phyloP scores from a whole-genome alignment of 495 filamentous ascomycete genomes.

The Trichocladium uniseriatum region DNA sequence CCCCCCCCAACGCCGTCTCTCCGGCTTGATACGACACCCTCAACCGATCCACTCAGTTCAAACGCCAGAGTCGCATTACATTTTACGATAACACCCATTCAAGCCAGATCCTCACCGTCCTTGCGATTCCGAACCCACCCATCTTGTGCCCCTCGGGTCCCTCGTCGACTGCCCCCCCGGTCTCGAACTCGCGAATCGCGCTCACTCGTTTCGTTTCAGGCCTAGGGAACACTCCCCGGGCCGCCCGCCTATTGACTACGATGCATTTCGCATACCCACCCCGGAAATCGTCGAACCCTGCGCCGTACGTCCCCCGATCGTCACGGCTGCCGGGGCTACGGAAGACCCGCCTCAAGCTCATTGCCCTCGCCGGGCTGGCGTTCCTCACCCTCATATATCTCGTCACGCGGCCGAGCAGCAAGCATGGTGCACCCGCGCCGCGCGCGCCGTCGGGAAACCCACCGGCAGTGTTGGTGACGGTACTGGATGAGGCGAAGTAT shows the following conservation, averaged over 20 bases:
- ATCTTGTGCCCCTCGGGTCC: too few relatives aligned
- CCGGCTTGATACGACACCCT: too few relatives aligned
- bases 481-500: constrained; percentile 57
- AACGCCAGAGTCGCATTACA: too few relatives aligned
- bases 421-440: constrained; percentile 13
- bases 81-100: too few relatives aligned
- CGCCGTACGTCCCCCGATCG: constrained; percentile 49
- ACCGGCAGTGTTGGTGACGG: constrained; percentile 77
- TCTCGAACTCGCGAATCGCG: not conserved
- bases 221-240: constrained; percentile 5
- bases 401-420: constrained; percentile 34
- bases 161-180: too few relatives aligned
- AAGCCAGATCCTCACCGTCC: too few relatives aligned
- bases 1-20: not conserved
- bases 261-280: constrained; percentile 94
- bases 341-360: constrained; percentile 54
- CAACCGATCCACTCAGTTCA: too few relatives aligned
- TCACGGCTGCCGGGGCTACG: constrained; percentile 53
- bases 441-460: constrained; percentile 52
- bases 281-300: constrained; percentile 66
- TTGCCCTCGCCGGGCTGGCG: constrained; percentile 48
- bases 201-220: not conserved
- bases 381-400: constrained; percentile 56
- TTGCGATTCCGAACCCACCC: too few relatives aligned
- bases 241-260: constrained; percentile 18